Evolutionary conservation across 2,329 filamentous ascomycete species (phyloP).

Genomic region (Colletotrichum gigasporum): DNA sequence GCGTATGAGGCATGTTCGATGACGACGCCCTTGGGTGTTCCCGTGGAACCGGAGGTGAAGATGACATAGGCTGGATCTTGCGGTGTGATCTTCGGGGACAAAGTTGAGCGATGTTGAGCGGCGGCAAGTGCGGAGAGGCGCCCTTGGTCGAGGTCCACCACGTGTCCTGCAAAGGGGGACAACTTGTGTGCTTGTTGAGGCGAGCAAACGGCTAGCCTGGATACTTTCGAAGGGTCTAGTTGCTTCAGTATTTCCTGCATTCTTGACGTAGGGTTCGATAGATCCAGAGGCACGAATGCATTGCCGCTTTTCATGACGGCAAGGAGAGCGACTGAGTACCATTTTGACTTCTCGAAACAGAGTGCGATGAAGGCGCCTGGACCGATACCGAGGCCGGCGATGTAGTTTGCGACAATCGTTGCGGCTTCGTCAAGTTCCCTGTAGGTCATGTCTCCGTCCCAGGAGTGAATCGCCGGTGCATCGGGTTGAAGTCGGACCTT

Average conservation of each 20-base stretch:
- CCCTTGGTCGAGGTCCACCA: neutral
- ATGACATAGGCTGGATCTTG: constrained; percentile 31
- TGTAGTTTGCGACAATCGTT: neutral
- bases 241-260: constrained; percentile 12
- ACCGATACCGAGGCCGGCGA: constrained; percentile 32
- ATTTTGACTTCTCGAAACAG: constrained; percentile 40
- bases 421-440: constrained; percentile 13
- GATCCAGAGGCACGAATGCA: constrained; percentile 41
- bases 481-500: constrained; percentile 18
- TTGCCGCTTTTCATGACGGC: constrained; percentile 44
- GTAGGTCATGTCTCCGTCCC: constrained; percentile 30
- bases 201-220: constrained; percentile 1
- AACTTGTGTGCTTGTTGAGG: neutral
- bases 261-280: neutral
- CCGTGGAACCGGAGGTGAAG: constrained; percentile 37
- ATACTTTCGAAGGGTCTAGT: neutral
- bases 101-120: accelerated
- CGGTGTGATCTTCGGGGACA: neutral
- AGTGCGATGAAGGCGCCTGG: constrained; percentile 35
- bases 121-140: neutral
- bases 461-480: constrained; percentile 33
- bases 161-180: neutral
- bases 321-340: constrained; percentile 39
- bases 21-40: constrained; percentile 34
- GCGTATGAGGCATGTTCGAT: constrained; percentile 28